Evolutionary conservation across 192 early-diverging fungal species (phyloP), one percentile per base, ranked within the genome.

Genomic region (Chytriomyces confervae): DNA sequence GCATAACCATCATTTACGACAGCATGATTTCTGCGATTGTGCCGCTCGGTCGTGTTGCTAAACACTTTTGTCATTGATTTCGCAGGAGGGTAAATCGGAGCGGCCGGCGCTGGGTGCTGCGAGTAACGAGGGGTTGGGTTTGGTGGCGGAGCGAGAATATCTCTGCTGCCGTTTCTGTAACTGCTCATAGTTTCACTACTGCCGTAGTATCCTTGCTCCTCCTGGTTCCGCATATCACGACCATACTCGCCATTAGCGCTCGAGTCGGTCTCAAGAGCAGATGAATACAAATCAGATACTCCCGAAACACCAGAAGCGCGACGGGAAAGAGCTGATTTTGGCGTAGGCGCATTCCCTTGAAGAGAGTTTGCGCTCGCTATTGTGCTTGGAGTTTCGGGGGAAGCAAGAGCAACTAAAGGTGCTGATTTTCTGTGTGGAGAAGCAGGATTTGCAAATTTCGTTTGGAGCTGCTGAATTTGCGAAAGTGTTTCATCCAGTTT

Each of bases 401-500:
- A 11, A 69, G 43, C 29, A 62, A 43, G 13, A 13, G 23, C 50
- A 23, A 13, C 11, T 3, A 50, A 49, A 18, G 49, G 46, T 11
- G 36, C 8, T 16, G 69, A n/a, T 11, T n/a, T 44, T 50, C 51
- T 50, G 3, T 70, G 50, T 20, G 51, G 10, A 13, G 53, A 20
- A 3, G 16, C 53, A 13, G 53, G 53, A 57, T 20, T 57, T n/a
- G 20, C 20, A 20, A 13, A 16, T 48, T 74, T 24, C 61, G 45
- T 23, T 43, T 76, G 74, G 2, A 76, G 29, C n/a, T 50, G 16
- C 43, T 66, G 74, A 16, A 76, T 64, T 44, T 66, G 63, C 6
- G 62, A 53, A 62, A 76, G 18, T 3, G 74, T 76, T 50, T 79
- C 78, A 27, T 79, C 78, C 20, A 79, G 66, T 48, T 79, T 73